Conservation (phyloP, 164 flowering plant genomes). For the Vitis riparia region DNA sequence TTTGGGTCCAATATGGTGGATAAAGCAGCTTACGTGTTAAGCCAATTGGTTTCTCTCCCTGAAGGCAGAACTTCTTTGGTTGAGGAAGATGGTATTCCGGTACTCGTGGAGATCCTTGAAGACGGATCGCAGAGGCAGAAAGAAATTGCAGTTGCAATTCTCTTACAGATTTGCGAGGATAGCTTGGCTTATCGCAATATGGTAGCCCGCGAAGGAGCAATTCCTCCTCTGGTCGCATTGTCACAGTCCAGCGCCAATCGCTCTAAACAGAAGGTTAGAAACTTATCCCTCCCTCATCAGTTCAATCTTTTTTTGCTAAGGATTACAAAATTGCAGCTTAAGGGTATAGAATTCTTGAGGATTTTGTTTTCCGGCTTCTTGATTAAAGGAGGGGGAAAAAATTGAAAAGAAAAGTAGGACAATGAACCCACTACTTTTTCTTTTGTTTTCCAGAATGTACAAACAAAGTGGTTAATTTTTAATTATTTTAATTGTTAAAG, state of each 20-base stretch:
- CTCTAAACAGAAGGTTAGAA: constrained; percentile 73
- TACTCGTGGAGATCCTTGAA: constrained; percentile 81
- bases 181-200: constrained; percentile 47
- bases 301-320: too few species aligned
- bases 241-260: constrained; percentile 77
- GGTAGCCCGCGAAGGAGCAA: constrained; percentile 95
- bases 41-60: constrained; percentile 36
- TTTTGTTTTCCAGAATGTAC: too few species aligned
- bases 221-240: constrained; percentile 81
- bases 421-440: too few species aligned
- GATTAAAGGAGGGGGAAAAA: too few species aligned
- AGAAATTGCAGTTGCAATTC: constrained; percentile 63
- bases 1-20: constrained; percentile 81
- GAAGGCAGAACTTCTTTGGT: constrained; percentile 64
- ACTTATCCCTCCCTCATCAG: too few species aligned
- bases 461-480: too few species aligned
- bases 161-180: constrained; percentile 74
- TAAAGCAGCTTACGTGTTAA: constrained; percentile 76
- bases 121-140: constrained; percentile 79
- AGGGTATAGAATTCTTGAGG: too few species aligned
- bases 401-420: too few species aligned
- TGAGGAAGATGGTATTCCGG: constrained; percentile 91
- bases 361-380: too few species aligned
- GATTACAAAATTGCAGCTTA: too few species aligned
- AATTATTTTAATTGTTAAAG: too few species aligned